A percentile compares a stretch with the other conserved stretches of the same genome.
Conservation (phyloP, 2,329 filamentous ascomycete species). For the Aquanectria penicillioides region DNA sequence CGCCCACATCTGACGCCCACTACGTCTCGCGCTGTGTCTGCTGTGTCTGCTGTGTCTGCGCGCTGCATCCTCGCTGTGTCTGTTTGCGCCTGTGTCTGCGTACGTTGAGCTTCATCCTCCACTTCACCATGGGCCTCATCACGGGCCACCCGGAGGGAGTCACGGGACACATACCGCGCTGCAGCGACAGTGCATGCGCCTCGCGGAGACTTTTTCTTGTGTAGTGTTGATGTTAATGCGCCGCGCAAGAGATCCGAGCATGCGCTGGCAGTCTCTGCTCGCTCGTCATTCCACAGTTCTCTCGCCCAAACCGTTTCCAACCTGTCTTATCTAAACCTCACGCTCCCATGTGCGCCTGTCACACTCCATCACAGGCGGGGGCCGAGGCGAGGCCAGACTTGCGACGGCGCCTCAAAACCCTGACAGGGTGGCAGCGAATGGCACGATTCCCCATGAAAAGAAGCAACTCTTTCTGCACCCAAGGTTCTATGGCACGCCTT, state of each 20-base stretch:
- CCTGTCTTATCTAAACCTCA: too few species aligned
- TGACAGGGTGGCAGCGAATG: conserved; percentile 26
- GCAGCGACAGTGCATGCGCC: background rate
- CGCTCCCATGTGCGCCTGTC: background rate
- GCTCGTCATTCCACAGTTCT: background rate
- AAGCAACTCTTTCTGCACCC: conserved; percentile 36
- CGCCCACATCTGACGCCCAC: background rate
- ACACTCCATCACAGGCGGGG: conserved; percentile 1
- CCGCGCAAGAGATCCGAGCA: background rate
- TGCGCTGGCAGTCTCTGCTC: background rate
- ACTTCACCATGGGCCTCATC: background rate
- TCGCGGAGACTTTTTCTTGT: background rate
- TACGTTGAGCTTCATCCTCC: too few species aligned
- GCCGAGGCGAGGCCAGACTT: conserved; percentile 10
- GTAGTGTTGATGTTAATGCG: background rate
- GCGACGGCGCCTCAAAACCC: conserved; percentile 1
- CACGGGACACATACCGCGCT: background rate
- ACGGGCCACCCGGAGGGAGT: background rate
- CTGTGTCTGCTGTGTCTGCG: too few species aligned
- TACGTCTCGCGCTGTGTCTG: background rate
- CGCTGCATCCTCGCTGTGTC: too few species aligned
- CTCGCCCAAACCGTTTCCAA: too few species aligned
- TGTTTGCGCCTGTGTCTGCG: too few species aligned
- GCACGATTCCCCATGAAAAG: conserved; percentile 34
- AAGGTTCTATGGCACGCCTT: conserved; percentile 28